phyloP scores from a whole-genome alignment of 148 eudicot genomes.

The Dysphania ambrosioides region DNA sequence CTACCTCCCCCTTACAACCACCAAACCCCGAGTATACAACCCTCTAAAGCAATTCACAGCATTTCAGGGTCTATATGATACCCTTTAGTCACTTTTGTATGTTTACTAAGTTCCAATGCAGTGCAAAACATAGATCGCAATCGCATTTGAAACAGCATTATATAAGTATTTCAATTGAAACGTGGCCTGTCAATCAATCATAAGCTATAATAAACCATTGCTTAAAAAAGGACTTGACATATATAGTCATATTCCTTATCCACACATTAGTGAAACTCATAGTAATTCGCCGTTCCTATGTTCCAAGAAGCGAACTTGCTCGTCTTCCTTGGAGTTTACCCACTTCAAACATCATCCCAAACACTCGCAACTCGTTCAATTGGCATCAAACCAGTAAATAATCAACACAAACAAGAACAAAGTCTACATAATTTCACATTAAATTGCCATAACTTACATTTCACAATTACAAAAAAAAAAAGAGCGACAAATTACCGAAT shows the following conservation, averaged over 20 bases:
- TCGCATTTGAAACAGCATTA: neutral
- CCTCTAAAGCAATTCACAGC: neutral
- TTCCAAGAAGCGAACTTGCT: neutral
- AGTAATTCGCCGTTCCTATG: neutral
- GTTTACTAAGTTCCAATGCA: neutral
- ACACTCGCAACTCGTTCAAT: neutral
- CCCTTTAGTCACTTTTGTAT: neutral
- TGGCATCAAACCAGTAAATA: neutral
- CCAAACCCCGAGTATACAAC: neutral
- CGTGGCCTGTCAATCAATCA: too few relatives aligned
- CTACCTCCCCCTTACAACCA: neutral
- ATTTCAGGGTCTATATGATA: neutral
- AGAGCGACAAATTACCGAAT: conserved; percentile 50
- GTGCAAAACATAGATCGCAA: neutral
- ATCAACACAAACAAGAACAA: neutral
- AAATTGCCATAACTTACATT: too few relatives aligned
- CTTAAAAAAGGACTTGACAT: neutral
- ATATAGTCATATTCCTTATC: neutral
- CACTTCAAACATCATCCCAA: neutral
- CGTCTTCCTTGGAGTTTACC: too few relatives aligned
- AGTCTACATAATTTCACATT: too few relatives aligned
- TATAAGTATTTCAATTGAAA: too few relatives aligned
- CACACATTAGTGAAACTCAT: neutral
- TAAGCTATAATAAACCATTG: too few relatives aligned
- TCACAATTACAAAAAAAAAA: too few relatives aligned